phyloP scores from a whole-genome alignment of 495 filamentous ascomycete species.

The Aspergillus sclerotioniger region DNA sequence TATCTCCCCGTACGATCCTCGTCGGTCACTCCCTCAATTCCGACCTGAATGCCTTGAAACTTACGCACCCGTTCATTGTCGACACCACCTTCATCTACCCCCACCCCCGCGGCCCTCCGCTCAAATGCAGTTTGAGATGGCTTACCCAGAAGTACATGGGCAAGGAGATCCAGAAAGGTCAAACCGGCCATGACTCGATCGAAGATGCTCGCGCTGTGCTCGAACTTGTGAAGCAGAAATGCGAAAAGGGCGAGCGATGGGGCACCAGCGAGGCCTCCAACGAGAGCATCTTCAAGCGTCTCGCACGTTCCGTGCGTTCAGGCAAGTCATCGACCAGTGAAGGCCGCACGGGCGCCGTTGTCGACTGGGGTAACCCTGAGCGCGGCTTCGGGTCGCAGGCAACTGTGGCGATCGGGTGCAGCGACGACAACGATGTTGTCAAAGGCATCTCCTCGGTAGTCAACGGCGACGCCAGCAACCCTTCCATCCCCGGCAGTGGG shows the following conservation, averaged over 20 bases:
- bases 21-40: conserved; percentile 91
- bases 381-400: conserved; percentile 72
- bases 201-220: conserved; percentile 90
- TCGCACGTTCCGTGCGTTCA: conserved; percentile 59
- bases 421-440: conserved; percentile 71
- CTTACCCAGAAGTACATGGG: conserved; percentile 75
- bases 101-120: conserved; percentile 70
- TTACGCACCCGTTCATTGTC: conserved; percentile 89
- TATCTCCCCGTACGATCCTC: conserved; percentile 75
- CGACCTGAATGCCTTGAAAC: conserved; percentile 76
- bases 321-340: conserved; percentile 43
- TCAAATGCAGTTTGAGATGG: conserved; percentile 77
- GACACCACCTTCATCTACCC: conserved; percentile 87
- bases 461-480: conserved; percentile 62
- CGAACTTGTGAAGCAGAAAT: conserved; percentile 91
- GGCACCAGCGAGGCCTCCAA: conserved; percentile 69
- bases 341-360: conserved; percentile 70
- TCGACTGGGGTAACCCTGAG: conserved; percentile 85
- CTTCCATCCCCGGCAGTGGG: conserved; percentile 62
- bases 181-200: conserved; percentile 80
- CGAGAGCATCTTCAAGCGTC: conserved; percentile 85
- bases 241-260: conserved; percentile 83
- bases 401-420: conserved; percentile 68
- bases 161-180: conserved; percentile 81
- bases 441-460: conserved; percentile 65